Conservation (phyloP, 148 eudicot species). For the Mesembryanthemum crystallinum region DNA sequence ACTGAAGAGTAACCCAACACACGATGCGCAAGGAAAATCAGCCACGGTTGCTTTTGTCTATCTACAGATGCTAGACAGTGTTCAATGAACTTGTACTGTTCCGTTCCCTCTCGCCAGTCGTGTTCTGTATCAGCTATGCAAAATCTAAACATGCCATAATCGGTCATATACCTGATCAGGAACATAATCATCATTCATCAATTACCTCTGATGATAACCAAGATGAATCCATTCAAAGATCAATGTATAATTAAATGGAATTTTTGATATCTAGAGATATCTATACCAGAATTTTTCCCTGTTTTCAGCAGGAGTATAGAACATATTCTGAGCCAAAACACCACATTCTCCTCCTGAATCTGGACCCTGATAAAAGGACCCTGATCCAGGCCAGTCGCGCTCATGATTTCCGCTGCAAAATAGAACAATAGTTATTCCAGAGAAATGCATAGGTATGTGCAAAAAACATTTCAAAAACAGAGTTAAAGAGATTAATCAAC, state of each 20-base stretch:
- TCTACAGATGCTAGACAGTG: constrained; percentile 81
- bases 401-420: constrained; percentile 79
- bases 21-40: constrained; percentile 85
- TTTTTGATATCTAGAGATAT: neutral
- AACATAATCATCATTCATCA: neutral
- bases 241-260: constrained; percentile 3
- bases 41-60: constrained; percentile 91
- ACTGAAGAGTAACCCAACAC: constrained; percentile 83
- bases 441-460: neutral
- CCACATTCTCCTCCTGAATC: constrained; percentile 98
- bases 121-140: constrained; percentile 90
- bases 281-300: constrained; percentile 73
- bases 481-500: constrained; percentile 23
- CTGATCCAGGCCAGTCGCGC: constrained; percentile 80
- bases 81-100: constrained; percentile 83
- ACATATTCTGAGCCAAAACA: constrained; percentile 72
- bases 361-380: constrained; percentile 59
- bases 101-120: constrained; percentile 91
- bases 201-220: neutral
- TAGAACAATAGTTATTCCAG: neutral
- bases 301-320: constrained; percentile 74
- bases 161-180: constrained; percentile 71
- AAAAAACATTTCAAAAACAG: neutral
- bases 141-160: constrained; percentile 92
- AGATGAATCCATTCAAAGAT: neutral